Evolutionary conservation across 495 filamentous ascomycete genomes (phyloP).

Genomic region (Trichoderma erinaceum): DNA sequence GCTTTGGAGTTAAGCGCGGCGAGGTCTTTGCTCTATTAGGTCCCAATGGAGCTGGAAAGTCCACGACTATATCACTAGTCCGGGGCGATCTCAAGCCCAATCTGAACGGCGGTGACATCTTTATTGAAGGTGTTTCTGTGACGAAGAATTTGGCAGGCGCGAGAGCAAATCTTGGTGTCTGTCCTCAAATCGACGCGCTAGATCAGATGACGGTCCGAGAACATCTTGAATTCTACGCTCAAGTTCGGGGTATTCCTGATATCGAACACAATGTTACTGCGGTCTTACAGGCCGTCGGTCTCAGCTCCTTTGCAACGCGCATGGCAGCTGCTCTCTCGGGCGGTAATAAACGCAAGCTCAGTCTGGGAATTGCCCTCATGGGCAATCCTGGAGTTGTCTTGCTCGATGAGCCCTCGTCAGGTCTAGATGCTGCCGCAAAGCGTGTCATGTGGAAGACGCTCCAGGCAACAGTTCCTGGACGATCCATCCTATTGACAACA

Average conservation of each 20-base stretch:
- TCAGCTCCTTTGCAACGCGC: slow-evolving; percentile 50
- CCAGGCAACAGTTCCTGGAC: slow-evolving; percentile 48
- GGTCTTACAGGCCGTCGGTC: slow-evolving; percentile 54
- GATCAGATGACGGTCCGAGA: slow-evolving; percentile 67
- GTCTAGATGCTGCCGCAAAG: slow-evolving; percentile 68
- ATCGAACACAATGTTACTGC: slow-evolving; percentile 56
- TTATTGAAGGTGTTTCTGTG: slow-evolving; percentile 67
- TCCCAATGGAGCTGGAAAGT: slow-evolving; percentile 85
- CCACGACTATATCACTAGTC: slow-evolving; percentile 76
- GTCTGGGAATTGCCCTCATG: slow-evolving; percentile 69
- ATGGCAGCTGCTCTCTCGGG: slow-evolving; percentile 63
- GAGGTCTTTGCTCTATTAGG: slow-evolving; percentile 83
- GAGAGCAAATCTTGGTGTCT: slow-evolving; percentile 68
- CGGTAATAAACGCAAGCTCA: slow-evolving; percentile 69
- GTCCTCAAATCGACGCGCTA: slow-evolving; percentile 64
- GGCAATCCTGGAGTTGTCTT: slow-evolving; percentile 68
- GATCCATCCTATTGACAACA: slow-evolving; percentile 65
- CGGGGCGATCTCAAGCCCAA: slow-evolving; percentile 73
- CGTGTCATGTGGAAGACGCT: slow-evolving; percentile 71
- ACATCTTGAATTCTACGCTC: slow-evolving; percentile 69
- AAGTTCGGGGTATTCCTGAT: slow-evolving; percentile 58
- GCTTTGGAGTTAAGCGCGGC: slow-evolving; percentile 68
- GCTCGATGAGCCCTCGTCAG: slow-evolving; percentile 63
- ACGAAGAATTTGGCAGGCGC: slow-evolving; percentile 58
- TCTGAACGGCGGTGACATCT: slow-evolving; percentile 56